These are phyloP conservation scores for Rubia occidens DNA, from an alignment of 305 asterid species.

Conservation along the genomic window DNA sequence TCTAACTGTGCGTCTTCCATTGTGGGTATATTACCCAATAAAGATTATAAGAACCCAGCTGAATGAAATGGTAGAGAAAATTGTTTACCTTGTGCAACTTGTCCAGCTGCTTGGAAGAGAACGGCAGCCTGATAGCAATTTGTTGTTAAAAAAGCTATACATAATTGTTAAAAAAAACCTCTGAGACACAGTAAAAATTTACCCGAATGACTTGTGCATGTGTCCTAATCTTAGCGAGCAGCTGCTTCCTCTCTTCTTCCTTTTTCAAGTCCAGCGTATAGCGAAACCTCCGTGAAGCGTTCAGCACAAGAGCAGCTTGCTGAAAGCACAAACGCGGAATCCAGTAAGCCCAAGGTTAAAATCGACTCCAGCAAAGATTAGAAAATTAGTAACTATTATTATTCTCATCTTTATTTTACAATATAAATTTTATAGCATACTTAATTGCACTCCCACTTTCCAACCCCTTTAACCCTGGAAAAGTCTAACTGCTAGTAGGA, in stretches of 20 bases:
- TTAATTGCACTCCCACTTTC: not conserved
- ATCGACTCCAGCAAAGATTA: not conserved
- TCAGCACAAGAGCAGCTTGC: conserved; percentile 94
- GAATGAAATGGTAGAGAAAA: conserved; percentile 8
- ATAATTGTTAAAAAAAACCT: conserved; percentile 11
- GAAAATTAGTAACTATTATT: not conserved
- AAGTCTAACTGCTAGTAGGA: not conserved
- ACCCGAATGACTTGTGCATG: conserved; percentile 98
- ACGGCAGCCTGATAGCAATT: conserved; percentile 66
- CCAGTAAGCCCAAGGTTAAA: conserved; percentile 3
- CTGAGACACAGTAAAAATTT: conserved; percentile 17
- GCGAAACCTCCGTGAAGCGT: conserved; percentile 93
- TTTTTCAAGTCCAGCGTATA: conserved; percentile 85
- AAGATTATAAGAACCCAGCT: conserved; percentile 2
- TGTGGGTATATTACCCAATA: not conserved
- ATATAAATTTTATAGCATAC: too few relatives aligned
- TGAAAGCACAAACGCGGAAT: conserved; percentile 24
- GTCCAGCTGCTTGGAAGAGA: conserved; percentile 68
- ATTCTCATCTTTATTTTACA: not conserved
- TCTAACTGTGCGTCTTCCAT: not conserved
- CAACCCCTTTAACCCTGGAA: not conserved
- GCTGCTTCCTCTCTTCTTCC: conserved; percentile 77
- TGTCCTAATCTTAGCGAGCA: conserved; percentile 63
- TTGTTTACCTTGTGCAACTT: conserved; percentile 37
- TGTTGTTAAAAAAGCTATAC: conserved; percentile 17